These are phyloP conservation scores for Marsdenia floribunda DNA, from an alignment of 257 asterid species.

Conservation along the genomic window DNA sequence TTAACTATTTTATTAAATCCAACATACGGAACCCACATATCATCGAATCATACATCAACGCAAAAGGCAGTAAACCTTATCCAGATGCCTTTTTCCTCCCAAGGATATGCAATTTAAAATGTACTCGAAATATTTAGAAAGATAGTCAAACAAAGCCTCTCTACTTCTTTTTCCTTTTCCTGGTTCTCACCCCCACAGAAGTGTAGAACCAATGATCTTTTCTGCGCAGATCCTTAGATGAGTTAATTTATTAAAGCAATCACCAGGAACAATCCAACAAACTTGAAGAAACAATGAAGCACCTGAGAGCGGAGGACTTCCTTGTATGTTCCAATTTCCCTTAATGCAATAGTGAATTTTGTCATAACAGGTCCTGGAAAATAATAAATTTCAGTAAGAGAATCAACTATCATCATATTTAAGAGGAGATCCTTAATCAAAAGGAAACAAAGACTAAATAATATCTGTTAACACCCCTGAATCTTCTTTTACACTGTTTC, in stretches of 20 bases:
- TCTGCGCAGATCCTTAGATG: neutral
- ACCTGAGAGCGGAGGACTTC: conserved; percentile 99
- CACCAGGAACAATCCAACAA: neutral
- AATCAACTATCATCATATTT: conserved; percentile 8
- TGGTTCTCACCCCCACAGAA: neutral
- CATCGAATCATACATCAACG: neutral
- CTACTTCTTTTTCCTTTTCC: neutral
- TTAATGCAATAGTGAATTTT: conserved; percentile 92
- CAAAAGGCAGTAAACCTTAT: neutral
- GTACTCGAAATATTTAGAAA: neutral
- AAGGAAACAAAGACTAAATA: neutral
- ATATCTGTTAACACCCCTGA: neutral
- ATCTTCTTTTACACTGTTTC: neutral
- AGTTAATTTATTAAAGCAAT: neutral
- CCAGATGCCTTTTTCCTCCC: neutral
- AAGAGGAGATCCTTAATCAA: neutral
- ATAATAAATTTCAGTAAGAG: conserved; percentile 18
- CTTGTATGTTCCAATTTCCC: conserved; percentile 98
- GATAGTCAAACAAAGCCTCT: neutral
- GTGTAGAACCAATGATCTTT: neutral
- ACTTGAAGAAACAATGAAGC: conserved; percentile 8
- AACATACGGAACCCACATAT: neutral
- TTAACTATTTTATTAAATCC: neutral
- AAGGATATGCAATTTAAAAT: neutral
- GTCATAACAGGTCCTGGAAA: conserved; percentile 96